phyloP scores from a whole-genome alignment of 257 asterid genomes.

The Cordia subcordata region DNA sequence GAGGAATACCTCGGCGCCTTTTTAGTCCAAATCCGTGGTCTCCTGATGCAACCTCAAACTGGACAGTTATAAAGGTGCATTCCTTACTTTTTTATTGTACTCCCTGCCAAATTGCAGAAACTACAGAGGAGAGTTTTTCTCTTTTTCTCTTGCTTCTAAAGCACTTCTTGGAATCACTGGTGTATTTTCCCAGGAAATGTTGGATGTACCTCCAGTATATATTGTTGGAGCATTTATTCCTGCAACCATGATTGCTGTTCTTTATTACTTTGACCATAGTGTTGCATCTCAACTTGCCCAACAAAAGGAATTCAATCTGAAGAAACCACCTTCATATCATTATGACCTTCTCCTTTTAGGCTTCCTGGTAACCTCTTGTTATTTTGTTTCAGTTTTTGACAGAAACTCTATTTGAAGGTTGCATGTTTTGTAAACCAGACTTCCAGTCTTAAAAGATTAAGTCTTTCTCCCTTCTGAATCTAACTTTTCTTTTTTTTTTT shows the following conservation, averaged over 20 bases:
- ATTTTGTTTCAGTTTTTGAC: constrained; percentile 1
- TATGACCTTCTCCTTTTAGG: constrained; percentile 96
- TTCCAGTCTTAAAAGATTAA: no score
- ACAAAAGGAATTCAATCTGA: constrained; percentile 84
- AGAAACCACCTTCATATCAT: constrained; percentile 91
- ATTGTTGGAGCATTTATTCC: constrained; percentile 93
- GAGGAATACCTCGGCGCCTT: constrained; percentile 83
- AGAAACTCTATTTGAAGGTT: not conserved
- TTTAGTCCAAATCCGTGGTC: constrained; percentile 99
- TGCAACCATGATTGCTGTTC: constrained; percentile 98
- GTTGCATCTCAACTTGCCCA: constrained; percentile 98
- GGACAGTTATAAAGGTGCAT: constrained; percentile 93
- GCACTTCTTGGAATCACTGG: not conserved
- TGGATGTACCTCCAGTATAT: constrained; percentile 73
- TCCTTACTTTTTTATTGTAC: not conserved
- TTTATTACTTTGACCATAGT: constrained; percentile 95
- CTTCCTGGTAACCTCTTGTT: constrained; percentile 58
- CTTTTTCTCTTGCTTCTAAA: not conserved
- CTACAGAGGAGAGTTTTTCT: no score
- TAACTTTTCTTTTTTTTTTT: no score
- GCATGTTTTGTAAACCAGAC: no score
- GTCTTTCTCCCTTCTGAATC: no score
- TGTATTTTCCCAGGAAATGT: constrained; percentile 69
- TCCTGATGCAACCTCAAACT: constrained; percentile 83
- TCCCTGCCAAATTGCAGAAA: no score